These are phyloP conservation scores for Bipolaris sorokiniana DNA, from an alignment of 2,329 filamentous ascomycete genomes.

Conservation along the genomic window DNA sequence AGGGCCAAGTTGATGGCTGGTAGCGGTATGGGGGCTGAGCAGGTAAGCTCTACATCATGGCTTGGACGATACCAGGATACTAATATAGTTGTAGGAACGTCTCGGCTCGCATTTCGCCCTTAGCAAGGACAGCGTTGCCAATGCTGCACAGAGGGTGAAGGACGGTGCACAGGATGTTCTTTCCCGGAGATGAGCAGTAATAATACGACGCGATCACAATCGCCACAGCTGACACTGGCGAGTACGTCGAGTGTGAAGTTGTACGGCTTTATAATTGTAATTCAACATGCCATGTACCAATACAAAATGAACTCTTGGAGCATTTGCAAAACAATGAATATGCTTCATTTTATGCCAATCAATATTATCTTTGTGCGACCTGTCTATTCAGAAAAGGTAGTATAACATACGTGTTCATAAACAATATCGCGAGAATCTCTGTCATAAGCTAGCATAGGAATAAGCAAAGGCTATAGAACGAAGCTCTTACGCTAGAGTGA, in stretches of 20 bases:
- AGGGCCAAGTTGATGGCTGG: conserved; percentile 38
- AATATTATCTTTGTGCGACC: neutral
- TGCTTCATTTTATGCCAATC: neutral
- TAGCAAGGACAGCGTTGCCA: conserved; percentile 24
- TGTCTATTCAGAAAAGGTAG: neutral
- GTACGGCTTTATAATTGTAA: neutral
- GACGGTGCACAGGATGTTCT: conserved; percentile 33
- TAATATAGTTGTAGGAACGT: conserved; percentile 34
- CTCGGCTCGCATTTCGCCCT: conserved; percentile 40
- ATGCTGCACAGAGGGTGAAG: conserved; percentile 37
- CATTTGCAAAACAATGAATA: neutral
- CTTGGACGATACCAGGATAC: neutral
- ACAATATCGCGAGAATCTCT: no score
- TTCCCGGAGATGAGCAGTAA: conserved; percentile 21
- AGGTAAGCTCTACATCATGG: conserved; percentile 29
- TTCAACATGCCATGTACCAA: neutral
- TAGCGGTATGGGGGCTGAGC: conserved; percentile 42
- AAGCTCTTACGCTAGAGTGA: no score
- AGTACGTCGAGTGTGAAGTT: neutral
- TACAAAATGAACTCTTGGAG: neutral
- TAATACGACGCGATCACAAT: neutral
- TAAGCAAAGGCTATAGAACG: no score
- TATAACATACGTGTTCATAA: no score
- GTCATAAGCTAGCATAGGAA: no score
- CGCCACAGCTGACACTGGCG: neutral